phyloP scores from a whole-genome alignment of 2,329 filamentous ascomycete genomes.

The Calonectria multiphialidica region DNA sequence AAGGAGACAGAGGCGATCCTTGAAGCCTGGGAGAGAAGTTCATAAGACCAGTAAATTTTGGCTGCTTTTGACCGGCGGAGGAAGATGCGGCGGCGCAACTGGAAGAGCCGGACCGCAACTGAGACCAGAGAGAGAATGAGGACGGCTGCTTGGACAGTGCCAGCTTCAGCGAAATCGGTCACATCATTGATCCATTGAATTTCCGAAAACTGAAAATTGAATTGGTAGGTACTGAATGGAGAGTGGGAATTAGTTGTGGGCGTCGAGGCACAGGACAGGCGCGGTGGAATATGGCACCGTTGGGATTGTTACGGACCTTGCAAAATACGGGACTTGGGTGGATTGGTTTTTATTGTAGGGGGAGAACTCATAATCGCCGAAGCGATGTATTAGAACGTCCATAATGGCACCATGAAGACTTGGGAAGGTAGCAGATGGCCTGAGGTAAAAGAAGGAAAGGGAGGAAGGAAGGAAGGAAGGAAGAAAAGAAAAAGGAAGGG shows the following conservation, averaged over 20 bases:
- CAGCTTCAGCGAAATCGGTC: constrained; percentile 55
- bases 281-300: not conserved
- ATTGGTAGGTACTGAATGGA: constrained; percentile 26
- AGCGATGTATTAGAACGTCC: constrained; percentile 49
- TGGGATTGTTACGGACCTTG: constrained; percentile 33
- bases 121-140: constrained; percentile 53
- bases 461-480: not conserved
- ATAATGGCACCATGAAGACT: constrained; percentile 39
- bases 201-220: constrained; percentile 30
- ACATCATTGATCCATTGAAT: constrained; percentile 54
- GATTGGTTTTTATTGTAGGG: constrained; percentile 40
- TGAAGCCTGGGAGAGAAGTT: constrained; percentile 56
- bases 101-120: constrained; percentile 49
- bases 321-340: constrained; percentile 23
- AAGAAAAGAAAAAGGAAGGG: not conserved
- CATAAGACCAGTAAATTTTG: constrained; percentile 55
- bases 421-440: not conserved
- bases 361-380: constrained; percentile 46
- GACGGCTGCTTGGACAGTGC: constrained; percentile 53
- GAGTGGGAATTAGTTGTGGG: constrained; percentile 19
- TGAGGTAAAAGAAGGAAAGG: not conserved
- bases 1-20: constrained; percentile 56
- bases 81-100: constrained; percentile 43
- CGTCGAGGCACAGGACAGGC: not conserved
- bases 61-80: constrained; percentile 49